Conservation (phyloP, 768 basidiomycete genomes). For the Suillus fuscotomentosus region DNA sequence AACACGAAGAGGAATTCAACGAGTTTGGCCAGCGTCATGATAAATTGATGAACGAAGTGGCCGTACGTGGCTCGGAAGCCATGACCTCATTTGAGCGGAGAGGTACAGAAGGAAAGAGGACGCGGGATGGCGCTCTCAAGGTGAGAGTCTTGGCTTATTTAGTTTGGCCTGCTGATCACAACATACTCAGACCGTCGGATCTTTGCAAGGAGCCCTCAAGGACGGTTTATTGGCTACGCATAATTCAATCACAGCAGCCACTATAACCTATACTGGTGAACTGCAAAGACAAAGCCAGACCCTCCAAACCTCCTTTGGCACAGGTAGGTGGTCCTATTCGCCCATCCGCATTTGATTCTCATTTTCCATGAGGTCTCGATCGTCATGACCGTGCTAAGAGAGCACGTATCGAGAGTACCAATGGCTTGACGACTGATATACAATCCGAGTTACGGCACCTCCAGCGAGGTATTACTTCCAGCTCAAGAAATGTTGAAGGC, state of each 20-base stretch:
- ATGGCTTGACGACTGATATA: conserved; percentile 45
- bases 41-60: conserved; percentile 40
- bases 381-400: conserved; percentile 62
- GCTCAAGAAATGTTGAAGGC: conserved; percentile 46
- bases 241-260: conserved; percentile 42
- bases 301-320: conserved; percentile 41
- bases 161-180: conserved; percentile 12
- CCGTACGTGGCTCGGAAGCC: conserved; percentile 42
- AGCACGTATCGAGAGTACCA: conserved; percentile 61
- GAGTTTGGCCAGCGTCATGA: conserved; percentile 50
- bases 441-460: conserved; percentile 52
- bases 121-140: conserved; percentile 59
- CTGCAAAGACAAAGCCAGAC: conserved; percentile 47
- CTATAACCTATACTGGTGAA: conserved; percentile 49
- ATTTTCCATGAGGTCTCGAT: conserved; percentile 49
- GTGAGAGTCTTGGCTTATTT: conserved; percentile 31
- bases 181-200: conserved; percentile 38
- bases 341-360: not conserved
- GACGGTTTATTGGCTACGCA: conserved; percentile 46
- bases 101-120: conserved; percentile 49
- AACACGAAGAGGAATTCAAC: conserved; percentile 50
- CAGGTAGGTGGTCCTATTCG: conserved; percentile 10
- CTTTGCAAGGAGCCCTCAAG: conserved; percentile 39
- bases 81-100: conserved; percentile 41
- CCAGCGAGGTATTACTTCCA: conserved; percentile 49